Evolutionary conservation across 345 rosid genomes (phyloP).

Genomic region (Arabidopsis arenosa): DNA sequence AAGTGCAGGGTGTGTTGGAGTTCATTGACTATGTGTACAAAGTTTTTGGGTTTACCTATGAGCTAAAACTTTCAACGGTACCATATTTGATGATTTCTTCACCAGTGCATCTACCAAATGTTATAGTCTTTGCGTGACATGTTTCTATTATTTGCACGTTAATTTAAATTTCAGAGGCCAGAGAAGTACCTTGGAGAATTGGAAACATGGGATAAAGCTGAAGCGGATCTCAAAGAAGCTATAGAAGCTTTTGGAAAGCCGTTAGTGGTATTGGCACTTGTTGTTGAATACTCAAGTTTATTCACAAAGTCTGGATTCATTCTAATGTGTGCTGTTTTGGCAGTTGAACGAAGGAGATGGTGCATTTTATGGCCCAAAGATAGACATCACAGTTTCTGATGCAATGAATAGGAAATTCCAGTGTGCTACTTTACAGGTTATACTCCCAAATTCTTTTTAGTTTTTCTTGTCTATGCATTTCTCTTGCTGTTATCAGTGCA

Average conservation of each 20-base stretch:
- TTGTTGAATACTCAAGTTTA: conserved; percentile 17
- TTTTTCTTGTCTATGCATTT: neutral
- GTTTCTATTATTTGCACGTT: conserved; percentile 18
- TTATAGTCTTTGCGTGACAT: conserved; percentile 4
- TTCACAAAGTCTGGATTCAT: conserved; percentile 7
- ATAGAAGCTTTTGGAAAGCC: conserved; percentile 78
- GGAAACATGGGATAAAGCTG: conserved; percentile 92
- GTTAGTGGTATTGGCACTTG: conserved; percentile 65
- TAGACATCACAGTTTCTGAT: conserved; percentile 96
- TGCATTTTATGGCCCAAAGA: conserved; percentile 98
- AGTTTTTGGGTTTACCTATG: conserved; percentile 88
- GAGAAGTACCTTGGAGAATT: conserved; percentile 84
- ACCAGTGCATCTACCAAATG: conserved; percentile 3
- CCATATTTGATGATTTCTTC: conserved; percentile 32
- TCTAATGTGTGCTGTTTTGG: conserved; percentile 30
- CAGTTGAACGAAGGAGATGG: conserved; percentile 96
- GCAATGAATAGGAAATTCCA: conserved; percentile 92
- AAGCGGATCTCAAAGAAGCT: conserved; percentile 79
- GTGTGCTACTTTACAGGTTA: conserved; percentile 97
- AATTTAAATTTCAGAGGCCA: conserved; percentile 71
- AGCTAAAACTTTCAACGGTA: conserved; percentile 93
- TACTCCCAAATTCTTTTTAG: neutral
- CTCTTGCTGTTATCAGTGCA: conserved; percentile 7
- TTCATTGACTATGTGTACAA: conserved; percentile 76
- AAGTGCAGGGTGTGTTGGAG: conserved; percentile 80